Percentiles rank a stretch among this genome's conserved stretches.
phyloP scores from a whole-genome alignment of 2,329 filamentous ascomycete species.

The Microdochium bolleyi region DNA sequence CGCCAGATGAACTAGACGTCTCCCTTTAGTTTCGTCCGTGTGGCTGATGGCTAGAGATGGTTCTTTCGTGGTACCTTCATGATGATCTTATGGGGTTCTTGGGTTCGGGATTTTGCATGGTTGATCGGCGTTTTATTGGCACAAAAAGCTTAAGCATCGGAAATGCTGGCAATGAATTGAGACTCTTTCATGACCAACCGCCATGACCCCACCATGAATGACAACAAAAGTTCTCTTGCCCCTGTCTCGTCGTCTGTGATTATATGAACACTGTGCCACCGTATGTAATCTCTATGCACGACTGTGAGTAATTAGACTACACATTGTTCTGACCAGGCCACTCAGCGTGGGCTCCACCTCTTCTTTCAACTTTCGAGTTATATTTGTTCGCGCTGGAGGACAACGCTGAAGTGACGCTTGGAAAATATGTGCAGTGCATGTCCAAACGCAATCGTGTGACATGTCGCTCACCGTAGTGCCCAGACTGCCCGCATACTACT shows the following conservation, averaged over 20 bases:
- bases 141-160: slow-evolving; percentile 18
- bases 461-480: slow-evolving; percentile 30
- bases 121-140: slow-evolving; percentile 17
- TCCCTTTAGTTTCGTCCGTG: neutral
- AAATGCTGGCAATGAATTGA: slow-evolving; percentile 23
- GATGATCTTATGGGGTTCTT: slow-evolving; percentile 11
- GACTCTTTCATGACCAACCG: slow-evolving; percentile 16
- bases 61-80: slow-evolving; percentile 15
- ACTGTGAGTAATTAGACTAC: too few relatives aligned
- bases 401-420: too few relatives aligned
- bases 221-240: neutral
- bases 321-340: too few relatives aligned
- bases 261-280: too few relatives aligned
- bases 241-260: neutral
- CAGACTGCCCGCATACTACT: slow-evolving; percentile 46
- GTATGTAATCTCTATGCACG: too few relatives aligned
- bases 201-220: neutral
- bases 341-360: too few relatives aligned
- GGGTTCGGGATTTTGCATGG: slow-evolving; percentile 14
- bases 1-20: slow-evolving; percentile 91
- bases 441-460: too few relatives aligned
- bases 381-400: too few relatives aligned
- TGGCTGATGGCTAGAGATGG: slow-evolving; percentile 2
- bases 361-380: too few relatives aligned
- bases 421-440: too few relatives aligned